phyloP scores from a whole-genome alignment of 208 protist species.

The Leishmania major region DNA sequence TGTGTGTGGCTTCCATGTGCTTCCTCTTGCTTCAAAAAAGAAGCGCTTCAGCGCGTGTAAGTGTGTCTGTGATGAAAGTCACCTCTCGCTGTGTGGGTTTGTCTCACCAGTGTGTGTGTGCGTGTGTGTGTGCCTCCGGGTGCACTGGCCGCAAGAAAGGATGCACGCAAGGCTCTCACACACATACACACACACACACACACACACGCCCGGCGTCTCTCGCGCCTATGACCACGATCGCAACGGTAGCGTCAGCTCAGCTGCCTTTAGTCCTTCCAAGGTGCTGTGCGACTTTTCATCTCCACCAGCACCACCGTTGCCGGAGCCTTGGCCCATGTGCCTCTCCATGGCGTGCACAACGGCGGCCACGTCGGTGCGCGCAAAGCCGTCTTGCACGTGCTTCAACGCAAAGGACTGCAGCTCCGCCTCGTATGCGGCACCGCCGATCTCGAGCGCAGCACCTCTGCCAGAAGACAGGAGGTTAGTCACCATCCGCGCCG shows the following conservation, averaged over 20 bases:
- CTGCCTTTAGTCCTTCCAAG: slow-evolving; percentile 10
- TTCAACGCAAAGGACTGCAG: slow-evolving; percentile 22
- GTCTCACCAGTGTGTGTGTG: too few species aligned
- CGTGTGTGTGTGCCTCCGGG: neutral
- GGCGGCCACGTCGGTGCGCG: neutral
- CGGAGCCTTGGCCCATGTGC: neutral
- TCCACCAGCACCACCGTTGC: neutral
- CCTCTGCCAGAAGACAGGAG: slow-evolving; percentile 8
- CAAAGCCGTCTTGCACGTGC: slow-evolving; percentile 24
- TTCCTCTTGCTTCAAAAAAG: too few species aligned
- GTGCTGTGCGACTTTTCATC: neutral
- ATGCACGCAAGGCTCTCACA: neutral
- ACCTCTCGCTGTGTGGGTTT: too few species aligned
- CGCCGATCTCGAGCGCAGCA: slow-evolving; percentile 13
- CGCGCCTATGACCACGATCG: slow-evolving; percentile 13
- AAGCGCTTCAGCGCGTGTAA: too few species aligned
- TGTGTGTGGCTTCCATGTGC: too few species aligned
- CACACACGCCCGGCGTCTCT: neutral
- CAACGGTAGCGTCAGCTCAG: slow-evolving; percentile 18
- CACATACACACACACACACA: neutral
- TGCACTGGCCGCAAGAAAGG: neutral
- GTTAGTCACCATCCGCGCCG: slow-evolving; percentile 7
- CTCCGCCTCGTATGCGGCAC: slow-evolving; percentile 9
- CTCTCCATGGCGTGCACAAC: slow-evolving; percentile 7
- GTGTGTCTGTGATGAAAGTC: too few species aligned